A percentile compares a stretch with the other conserved stretches of the same genome.
Conservation (phyloP, 305 asterid genomes). For the Fraxinus greggii region DNA sequence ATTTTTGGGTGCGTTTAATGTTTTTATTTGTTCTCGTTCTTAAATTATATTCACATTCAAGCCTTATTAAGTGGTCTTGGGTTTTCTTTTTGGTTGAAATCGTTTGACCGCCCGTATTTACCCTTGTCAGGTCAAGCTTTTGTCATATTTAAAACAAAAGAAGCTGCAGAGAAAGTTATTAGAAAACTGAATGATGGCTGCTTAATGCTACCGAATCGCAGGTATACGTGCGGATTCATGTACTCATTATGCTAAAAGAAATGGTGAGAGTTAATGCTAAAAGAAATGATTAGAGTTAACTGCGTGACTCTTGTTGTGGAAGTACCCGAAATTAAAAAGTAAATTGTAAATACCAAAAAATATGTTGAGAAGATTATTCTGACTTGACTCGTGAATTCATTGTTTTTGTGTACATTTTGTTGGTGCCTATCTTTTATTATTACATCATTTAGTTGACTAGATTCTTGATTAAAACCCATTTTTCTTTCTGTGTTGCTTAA, state of each 20-base stretch:
- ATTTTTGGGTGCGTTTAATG: neutral
- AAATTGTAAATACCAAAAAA: neutral
- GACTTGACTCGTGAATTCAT: neutral
- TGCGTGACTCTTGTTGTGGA: neutral
- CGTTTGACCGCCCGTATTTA: neutral
- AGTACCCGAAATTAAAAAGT: neutral
- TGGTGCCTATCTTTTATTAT: neutral
- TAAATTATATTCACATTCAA: neutral
- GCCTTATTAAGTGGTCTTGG: neutral
- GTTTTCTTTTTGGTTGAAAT: neutral
- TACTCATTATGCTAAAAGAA: neutral
- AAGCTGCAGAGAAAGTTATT: slow-evolving; percentile 53
- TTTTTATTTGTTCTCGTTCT: neutral
- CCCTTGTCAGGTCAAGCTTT: slow-evolving; percentile 69
- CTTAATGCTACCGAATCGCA: slow-evolving; percentile 61
- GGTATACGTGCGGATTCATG: slow-evolving; percentile 42
- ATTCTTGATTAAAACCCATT: neutral
- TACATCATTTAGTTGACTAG: neutral
- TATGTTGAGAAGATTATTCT: neutral
- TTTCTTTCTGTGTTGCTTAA: neutral
- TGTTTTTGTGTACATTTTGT: neutral
- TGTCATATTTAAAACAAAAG: slow-evolving; percentile 53
- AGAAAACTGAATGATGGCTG: slow-evolving; percentile 53
- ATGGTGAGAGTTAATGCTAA: neutral
- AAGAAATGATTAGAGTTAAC: neutral